phyloP scores from a whole-genome alignment of 495 filamentous ascomycete species.

The Aspergillus kassunensis region DNA sequence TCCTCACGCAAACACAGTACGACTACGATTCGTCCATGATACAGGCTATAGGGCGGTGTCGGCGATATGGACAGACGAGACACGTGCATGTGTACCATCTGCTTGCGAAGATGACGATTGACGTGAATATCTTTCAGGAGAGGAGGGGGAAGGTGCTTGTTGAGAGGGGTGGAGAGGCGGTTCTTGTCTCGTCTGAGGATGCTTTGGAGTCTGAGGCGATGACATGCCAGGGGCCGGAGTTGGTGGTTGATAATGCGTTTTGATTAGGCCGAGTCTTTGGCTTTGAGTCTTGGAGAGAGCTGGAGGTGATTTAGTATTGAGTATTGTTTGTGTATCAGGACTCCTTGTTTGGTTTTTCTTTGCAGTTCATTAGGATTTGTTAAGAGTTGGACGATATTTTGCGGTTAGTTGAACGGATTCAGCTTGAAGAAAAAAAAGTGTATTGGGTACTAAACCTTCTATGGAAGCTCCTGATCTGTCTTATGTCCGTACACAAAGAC shows the following conservation, averaged over 20 bases:
- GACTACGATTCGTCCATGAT: conserved; percentile 58
- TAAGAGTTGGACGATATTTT: neutral
- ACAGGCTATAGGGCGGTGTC: conserved; percentile 68
- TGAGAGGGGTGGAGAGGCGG: conserved; percentile 17
- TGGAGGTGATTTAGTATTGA: neutral
- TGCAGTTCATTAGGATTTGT: neutral
- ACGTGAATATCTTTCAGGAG: conserved; percentile 62
- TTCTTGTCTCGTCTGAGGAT: conserved; percentile 17
- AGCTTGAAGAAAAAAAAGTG: neutral
- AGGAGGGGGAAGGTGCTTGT: conserved; percentile 29
- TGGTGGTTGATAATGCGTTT: conserved; percentile 18
- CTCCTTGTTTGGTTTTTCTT: neutral
- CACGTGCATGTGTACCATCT: conserved; percentile 69
- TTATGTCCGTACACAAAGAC: conserved; percentile 14
- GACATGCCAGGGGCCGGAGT: conserved; percentile 18
- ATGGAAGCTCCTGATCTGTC: conserved; percentile 17
- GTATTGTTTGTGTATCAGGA: neutral
- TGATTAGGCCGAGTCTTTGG: conserved; percentile 5
- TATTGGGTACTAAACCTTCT: conserved; percentile 21
- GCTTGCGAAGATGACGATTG: conserved; percentile 58
- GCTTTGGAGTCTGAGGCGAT: conserved; percentile 15
- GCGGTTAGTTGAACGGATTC: neutral
- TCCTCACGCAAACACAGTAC: conserved; percentile 50
- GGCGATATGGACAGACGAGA: conserved; percentile 65
- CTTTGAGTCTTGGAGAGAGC: neutral